These are phyloP conservation scores for Beta macrorhiza DNA, from an alignment of 179 eudicot species.

Conservation along the genomic window DNA sequence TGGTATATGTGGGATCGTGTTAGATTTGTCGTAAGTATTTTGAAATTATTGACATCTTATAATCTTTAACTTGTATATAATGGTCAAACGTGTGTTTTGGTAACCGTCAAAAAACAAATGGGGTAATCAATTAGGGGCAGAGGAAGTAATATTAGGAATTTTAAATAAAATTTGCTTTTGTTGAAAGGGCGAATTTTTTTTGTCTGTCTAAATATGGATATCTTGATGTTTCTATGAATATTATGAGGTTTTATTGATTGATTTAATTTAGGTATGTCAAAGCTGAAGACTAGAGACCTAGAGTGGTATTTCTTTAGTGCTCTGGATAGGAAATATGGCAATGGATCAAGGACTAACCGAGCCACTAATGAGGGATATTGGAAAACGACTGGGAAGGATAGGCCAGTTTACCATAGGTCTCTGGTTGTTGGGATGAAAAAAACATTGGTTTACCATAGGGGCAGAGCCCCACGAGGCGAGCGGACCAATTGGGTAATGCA, in stretches of 20 bases:
- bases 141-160: too few species aligned
- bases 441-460: slow-evolving; percentile 71
- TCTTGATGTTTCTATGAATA: background rate
- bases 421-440: slow-evolving; percentile 78
- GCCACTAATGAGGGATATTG: slow-evolving; percentile 84
- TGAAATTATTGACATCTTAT: too few species aligned
- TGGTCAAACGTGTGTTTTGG: too few species aligned
- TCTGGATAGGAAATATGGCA: slow-evolving; percentile 74
- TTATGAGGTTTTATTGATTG: background rate
- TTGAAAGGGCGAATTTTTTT: too few species aligned
- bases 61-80: too few species aligned
- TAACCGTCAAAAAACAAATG: too few species aligned
- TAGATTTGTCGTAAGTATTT: background rate
- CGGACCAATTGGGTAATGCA: slow-evolving; percentile 93
- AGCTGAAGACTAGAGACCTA: slow-evolving; percentile 68
- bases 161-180: too few species aligned
- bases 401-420: slow-evolving; percentile 55
- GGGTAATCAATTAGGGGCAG: too few species aligned
- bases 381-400: slow-evolving; percentile 90
- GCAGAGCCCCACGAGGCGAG: slow-evolving; percentile 78
- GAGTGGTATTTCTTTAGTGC: slow-evolving; percentile 87
- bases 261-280: slow-evolving; percentile 46
- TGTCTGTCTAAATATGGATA: background rate
- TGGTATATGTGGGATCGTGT: background rate
- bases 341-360: slow-evolving; percentile 70